These are phyloP conservation scores for Calonectria fujianensis DNA, from an alignment of 2,329 filamentous ascomycete species.

Conservation along the genomic window DNA sequence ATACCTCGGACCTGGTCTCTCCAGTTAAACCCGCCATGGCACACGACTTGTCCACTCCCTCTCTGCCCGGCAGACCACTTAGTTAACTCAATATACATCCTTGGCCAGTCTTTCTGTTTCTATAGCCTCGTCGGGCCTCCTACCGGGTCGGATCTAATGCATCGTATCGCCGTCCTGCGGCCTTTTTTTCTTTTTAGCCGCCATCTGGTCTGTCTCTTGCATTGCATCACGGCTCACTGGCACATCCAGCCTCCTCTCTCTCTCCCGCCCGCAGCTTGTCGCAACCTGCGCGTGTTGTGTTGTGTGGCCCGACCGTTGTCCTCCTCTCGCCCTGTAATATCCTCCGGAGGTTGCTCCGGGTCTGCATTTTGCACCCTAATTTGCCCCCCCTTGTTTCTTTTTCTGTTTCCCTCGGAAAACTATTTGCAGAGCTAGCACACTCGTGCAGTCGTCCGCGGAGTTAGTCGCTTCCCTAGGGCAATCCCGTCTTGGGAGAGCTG, in stretches of 20 bases:
- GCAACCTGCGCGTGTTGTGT: constrained; percentile 14
- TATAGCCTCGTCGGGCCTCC: background rate
- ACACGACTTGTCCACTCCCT: constrained; percentile 17
- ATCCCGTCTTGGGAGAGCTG: background rate
- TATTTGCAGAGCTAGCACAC: constrained; percentile 6
- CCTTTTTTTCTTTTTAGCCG: constrained; percentile 9
- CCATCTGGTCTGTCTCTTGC: constrained; percentile 9
- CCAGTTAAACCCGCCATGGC: constrained; percentile 22
- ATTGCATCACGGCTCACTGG: constrained; percentile 6
- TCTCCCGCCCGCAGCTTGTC: constrained; percentile 12
- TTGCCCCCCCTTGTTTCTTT: constrained; percentile 7
- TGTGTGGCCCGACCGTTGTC: constrained; percentile 4
- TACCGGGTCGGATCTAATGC: constrained; percentile 30
- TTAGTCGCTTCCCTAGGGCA: background rate
- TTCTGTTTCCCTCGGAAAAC: constrained; percentile 21
- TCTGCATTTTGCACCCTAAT: constrained; percentile 3
- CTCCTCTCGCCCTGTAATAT: constrained; percentile 8
- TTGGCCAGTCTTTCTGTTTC: constrained; percentile 7
- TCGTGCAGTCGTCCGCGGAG: constrained; percentile 2
- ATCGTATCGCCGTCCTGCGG: constrained; percentile 35
- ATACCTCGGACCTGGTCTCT: constrained; percentile 12
- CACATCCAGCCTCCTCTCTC: background rate
- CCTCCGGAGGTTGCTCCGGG: background rate
- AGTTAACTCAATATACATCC: constrained; percentile 30
- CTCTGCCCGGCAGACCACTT: constrained; percentile 7